Evolutionary conservation across 2,329 filamentous ascomycete genomes (phyloP).

Genomic region (Colletotrichum liaoningense): DNA sequence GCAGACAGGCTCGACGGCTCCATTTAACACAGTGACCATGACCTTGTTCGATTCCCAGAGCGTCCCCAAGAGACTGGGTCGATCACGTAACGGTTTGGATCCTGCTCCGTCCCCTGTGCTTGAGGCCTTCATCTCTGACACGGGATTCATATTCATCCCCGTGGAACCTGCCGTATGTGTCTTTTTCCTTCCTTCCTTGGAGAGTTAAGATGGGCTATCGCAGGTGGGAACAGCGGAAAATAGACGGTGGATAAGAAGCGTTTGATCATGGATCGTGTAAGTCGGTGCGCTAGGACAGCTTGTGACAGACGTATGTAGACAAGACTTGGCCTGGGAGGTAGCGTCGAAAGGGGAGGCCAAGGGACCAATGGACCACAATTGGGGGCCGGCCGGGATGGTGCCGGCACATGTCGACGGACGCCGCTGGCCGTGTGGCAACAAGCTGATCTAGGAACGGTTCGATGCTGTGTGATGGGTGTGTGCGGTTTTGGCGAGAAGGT

Average conservation of each 20-base stretch:
- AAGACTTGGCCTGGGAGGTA: slow-evolving; percentile 15
- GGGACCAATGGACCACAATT: slow-evolving; percentile 2
- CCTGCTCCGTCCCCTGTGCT: slow-evolving; percentile 28
- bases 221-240: neutral
- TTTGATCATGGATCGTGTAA: slow-evolving; percentile 25
- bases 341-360: slow-evolving; percentile 10
- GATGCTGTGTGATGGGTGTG: neutral
- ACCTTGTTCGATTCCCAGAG: slow-evolving; percentile 19
- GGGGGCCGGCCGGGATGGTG: slow-evolving; percentile 19
- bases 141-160: slow-evolving; percentile 5
- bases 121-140: slow-evolving; percentile 13
- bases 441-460: slow-evolving; percentile 22
- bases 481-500: neutral
- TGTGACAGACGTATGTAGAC: slow-evolving; percentile 5
- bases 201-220: neutral
- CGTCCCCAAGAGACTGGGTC: slow-evolving; percentile 34
- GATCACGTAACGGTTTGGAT: slow-evolving; percentile 35
- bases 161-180: neutral
- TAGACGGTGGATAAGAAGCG: slow-evolving; percentile 9
- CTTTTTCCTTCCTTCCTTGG: neutral
- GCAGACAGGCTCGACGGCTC: slow-evolving; percentile 2
- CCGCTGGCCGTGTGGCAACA: slow-evolving; percentile 20
- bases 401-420: slow-evolving; percentile 15
- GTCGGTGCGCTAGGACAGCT: slow-evolving; percentile 13
- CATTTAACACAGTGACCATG: slow-evolving; percentile 14